Evolutionary conservation across 2,329 filamentous ascomycete genomes (phyloP), one percentile per base, ranked within the genome.

Genomic region (Mycogone perniciosa): DNA sequence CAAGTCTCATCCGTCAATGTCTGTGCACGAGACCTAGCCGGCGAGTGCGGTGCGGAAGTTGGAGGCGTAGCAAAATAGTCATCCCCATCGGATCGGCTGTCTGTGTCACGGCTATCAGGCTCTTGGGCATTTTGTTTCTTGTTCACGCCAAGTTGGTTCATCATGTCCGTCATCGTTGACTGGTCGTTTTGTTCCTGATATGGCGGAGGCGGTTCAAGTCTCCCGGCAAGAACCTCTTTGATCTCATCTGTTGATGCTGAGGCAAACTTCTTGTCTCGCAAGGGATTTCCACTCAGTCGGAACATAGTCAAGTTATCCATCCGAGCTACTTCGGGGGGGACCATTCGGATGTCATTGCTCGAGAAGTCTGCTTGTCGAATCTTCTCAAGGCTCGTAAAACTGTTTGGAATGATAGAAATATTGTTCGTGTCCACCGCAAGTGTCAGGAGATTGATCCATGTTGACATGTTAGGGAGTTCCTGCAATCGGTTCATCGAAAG

Each of bases 231-330:
- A 40, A 84, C 81, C 39, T 80, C 79, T 67, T 95, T 96, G 55
- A 97, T 73, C 48, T 93, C 87, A 10, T 89, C 86, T 0, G 88
- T 90, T 26, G 79, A 79, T 71, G 95, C 88, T 1, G 81, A 86
- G 10, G 91, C 74, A 58, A 93, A 89, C 64, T 90, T 96, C 64
- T 87, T 90, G 64, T 96, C 90, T 10, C 88, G 79, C 10, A 99
- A 72, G 0, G 93, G 93, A 61, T 99, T 99, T n/a, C 89, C 90
- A 40, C 84, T 84, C 31, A 99, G 74, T 4, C 85, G 82, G 39
- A 97, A 78, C 63, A 84, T 84, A 20, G 82, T 77, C 7, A 99
- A 71, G 41, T 71, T 83, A 5, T 89, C 82, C 89, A 97, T 96
- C 29, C 81, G 73, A 5, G 85, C 86, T 52, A 97, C 81, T 56